A percentile compares a stretch with the other conserved stretches of the same genome.
phyloP scores from a whole-genome alignment of 495 filamentous ascomycete genomes.

The Hypoxylon lenormandii region DNA sequence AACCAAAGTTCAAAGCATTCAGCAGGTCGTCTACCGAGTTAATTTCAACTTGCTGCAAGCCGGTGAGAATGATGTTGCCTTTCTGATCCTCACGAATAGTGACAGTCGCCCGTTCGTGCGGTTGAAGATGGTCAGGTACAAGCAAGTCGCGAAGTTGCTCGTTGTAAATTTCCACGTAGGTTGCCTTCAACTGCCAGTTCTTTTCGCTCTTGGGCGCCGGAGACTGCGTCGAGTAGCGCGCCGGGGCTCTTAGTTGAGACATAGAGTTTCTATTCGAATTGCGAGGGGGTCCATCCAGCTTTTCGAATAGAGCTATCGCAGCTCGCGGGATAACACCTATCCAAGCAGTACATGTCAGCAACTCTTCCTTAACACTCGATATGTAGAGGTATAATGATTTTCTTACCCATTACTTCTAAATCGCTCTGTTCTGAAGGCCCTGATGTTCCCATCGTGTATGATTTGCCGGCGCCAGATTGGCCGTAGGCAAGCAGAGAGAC shows the following conservation, averaged over 20 bases:
- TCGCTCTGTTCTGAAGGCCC: slow-evolving; percentile 85
- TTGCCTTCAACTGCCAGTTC: slow-evolving; percentile 93
- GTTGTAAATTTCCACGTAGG: slow-evolving; percentile 99
- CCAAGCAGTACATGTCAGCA: slow-evolving; percentile 15
- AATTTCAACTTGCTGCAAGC: slow-evolving; percentile 86
- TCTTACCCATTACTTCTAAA: slow-evolving; percentile 80
- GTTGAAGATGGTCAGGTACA: slow-evolving; percentile 76
- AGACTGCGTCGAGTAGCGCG: slow-evolving; percentile 77
- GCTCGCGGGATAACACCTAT: slow-evolving; percentile 93
- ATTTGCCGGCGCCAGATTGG: slow-evolving; percentile 99
- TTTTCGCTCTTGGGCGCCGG: slow-evolving; percentile 73
- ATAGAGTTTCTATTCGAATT: slow-evolving; percentile 71
- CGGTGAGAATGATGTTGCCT: slow-evolving; percentile 92
- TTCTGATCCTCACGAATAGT: slow-evolving; percentile 94
- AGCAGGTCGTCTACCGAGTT: slow-evolving; percentile 94
- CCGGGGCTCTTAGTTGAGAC: slow-evolving; percentile 83
- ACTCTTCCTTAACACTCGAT: neutral
- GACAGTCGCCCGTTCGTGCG: slow-evolving; percentile 76
- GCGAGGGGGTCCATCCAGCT: slow-evolving; percentile 71
- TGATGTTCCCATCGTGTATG: slow-evolving; percentile 98
- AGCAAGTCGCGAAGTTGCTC: slow-evolving; percentile 93
- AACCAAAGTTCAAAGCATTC: slow-evolving; percentile 88
- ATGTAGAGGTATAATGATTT: neutral
- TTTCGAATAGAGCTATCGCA: slow-evolving; percentile 86
- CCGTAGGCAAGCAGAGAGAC: slow-evolving; percentile 97